These are phyloP conservation scores for Massarina eburnea DNA, from an alignment of 2,329 filamentous ascomycete genomes.

Conservation along the genomic window DNA sequence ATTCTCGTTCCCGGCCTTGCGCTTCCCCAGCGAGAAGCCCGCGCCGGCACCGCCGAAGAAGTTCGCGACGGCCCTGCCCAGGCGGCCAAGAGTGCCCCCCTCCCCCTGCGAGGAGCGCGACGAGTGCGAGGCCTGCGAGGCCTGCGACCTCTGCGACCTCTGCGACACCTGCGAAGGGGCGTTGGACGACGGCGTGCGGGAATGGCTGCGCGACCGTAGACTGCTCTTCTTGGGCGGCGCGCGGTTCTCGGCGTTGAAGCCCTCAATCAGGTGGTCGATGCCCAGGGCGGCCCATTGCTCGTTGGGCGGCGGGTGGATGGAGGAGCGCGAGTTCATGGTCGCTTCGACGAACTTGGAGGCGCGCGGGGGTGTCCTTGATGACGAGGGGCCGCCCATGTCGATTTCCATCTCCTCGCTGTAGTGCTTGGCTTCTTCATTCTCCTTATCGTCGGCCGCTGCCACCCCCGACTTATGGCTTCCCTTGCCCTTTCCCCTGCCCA, in stretches of 20 bases:
- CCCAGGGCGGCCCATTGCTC: conserved; percentile 79
- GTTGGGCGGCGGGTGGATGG: conserved; percentile 33
- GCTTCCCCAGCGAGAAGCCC: conserved; percentile 29
- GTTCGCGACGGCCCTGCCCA: conserved; percentile 28
- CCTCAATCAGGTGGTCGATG: conserved; percentile 93
- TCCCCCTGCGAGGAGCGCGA: too few relatives aligned
- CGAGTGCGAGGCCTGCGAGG: too few relatives aligned
- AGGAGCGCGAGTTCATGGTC: conserved; percentile 32
- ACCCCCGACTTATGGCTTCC: conserved; percentile 1
- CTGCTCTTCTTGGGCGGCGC: conserved; percentile 6
- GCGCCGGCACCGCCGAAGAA: conserved; percentile 19
- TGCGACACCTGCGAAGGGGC: too few relatives aligned
- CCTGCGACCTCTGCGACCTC: too few relatives aligned
- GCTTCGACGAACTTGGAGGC: conserved; percentile 68
- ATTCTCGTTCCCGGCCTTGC: conserved; percentile 28
- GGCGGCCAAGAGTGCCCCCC: conserved; percentile 30
- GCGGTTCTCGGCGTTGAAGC: conserved; percentile 60
- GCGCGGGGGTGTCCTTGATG: conserved; percentile 18
- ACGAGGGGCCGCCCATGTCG: background rate
- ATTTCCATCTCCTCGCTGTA: background rate
- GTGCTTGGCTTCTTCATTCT: background rate
- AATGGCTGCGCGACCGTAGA: too few relatives aligned
- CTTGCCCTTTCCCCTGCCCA: conserved; percentile 4
- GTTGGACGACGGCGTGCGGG: background rate
- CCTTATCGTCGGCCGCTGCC: background rate